Base-by-base conservation (phyloP, 2,329 filamentous ascomycete genomes). In the Hypoxylon sp. region DNA sequence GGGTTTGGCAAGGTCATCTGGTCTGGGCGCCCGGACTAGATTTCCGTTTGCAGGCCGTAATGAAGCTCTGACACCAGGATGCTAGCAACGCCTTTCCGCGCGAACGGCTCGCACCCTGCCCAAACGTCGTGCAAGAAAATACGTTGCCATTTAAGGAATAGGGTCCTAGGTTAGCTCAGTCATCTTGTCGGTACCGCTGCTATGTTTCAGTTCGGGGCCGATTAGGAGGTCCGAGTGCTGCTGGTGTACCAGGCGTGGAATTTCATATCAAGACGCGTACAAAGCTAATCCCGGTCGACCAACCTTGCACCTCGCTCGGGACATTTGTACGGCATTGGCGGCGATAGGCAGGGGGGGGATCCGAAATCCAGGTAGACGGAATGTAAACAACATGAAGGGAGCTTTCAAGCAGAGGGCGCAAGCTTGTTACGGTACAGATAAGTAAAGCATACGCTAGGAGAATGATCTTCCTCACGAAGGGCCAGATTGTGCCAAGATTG, bases 31-130 rank as follows among this genome's bases (percentile, higher is more conserved):
- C 61, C 70, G 70, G 70, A 69, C 63, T 64, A 68, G 68, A 71
- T 69, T 71, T 65, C 70, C 68, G 68, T 71, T 72, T 70, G 64
- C 53, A 72, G 70, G 61, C 64, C 67, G 51, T 58, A 68, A 59
- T 55, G 51, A 70, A 66, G 48, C 42, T 67, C 61, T 59, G 56
- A 50, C 27, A 58, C 69, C 49, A 72, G 69, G 67, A 68, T 69
- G 37, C 60, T 51, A 61, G 33, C 49, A 51, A 64, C 51, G 54
- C 54, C 61, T 68, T 68, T 67, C 64, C 61, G 60, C 58, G 69
- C 64, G 58, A 71, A 65, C 57, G 66, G 66, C 64, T 69, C 61
- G 66, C 69, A 70, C 69, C 61, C 64, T 58, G 31, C 57, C 56
- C 50, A 66, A 65, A 63, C 67, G 53, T 50, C 61, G 58, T 65